Evolutionary conservation across 1,139 yeast species (phyloP).

Genomic region (Pichia cactophila): DNA sequence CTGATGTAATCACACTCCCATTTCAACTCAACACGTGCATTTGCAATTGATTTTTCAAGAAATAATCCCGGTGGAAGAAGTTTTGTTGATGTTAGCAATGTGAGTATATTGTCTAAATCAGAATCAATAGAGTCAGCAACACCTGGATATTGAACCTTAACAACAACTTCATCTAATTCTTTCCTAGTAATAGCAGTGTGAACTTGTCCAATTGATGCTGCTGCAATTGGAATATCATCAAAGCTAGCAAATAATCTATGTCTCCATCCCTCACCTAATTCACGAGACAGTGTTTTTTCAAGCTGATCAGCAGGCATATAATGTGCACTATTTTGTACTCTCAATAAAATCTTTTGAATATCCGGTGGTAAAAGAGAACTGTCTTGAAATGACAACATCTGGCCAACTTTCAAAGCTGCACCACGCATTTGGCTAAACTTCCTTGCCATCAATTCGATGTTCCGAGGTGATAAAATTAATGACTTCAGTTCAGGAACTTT

Average conservation of each 20-base stretch:
- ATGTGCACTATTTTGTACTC: slow-evolving; percentile 91
- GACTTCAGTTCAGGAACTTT: slow-evolving; percentile 48
- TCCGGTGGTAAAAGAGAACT: slow-evolving; percentile 77
- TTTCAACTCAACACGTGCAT: slow-evolving; percentile 85
- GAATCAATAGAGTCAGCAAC: slow-evolving; percentile 90
- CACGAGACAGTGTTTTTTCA: slow-evolving; percentile 63
- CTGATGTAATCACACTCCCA: slow-evolving; percentile 97
- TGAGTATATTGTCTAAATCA: slow-evolving; percentile 75
- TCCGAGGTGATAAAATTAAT: slow-evolving; percentile 67
- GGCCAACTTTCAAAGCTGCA: slow-evolving; percentile 94
- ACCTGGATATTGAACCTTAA: slow-evolving; percentile 97
- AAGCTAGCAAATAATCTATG: slow-evolving; percentile 57
- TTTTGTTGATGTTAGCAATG: slow-evolving; percentile 79
- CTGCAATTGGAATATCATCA: slow-evolving; percentile 89
- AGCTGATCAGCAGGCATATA: slow-evolving; percentile 94
- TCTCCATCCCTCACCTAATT: slow-evolving; percentile 79
- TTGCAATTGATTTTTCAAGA: slow-evolving; percentile 84
- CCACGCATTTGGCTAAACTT: slow-evolving; percentile 95
- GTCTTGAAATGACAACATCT: slow-evolving; percentile 91
- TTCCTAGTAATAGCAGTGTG: slow-evolving; percentile 66
- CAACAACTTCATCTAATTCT: slow-evolving; percentile 62
- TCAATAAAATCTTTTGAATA: slow-evolving; percentile 66
- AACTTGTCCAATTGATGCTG: slow-evolving; percentile 97
- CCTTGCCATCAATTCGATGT: slow-evolving; percentile 80
- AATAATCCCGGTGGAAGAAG: slow-evolving; percentile 87